A percentile compares a stretch with the other conserved stretches of the same genome.
These are phyloP conservation scores for Cicer bijugum DNA, from an alignment of 306 rosid genomes.

Conservation along the genomic window DNA sequence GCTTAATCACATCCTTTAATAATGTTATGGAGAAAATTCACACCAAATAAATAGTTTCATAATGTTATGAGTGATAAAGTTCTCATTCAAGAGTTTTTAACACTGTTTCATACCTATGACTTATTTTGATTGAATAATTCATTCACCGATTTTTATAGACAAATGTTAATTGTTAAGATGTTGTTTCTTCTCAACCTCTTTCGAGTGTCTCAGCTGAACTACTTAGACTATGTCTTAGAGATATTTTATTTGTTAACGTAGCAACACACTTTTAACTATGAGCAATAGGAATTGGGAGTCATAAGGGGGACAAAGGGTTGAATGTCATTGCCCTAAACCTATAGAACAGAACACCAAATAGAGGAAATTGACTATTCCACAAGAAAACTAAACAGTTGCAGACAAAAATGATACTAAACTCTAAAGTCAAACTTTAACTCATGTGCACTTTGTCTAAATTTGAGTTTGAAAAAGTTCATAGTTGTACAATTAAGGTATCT, in stretches of 20 bases:
- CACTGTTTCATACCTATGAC: neutral
- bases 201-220: no score
- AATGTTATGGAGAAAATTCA: neutral
- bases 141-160: neutral
- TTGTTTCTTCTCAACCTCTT: no score
- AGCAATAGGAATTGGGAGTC: no score
- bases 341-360: neutral
- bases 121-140: neutral
- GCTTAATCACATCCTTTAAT: constrained; percentile 20
- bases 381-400: neutral
- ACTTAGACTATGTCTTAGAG: no score
- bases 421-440: neutral
- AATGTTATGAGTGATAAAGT: neutral
- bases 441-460: neutral
- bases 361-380: neutral
- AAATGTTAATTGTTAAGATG: no score
- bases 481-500: neutral
- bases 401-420: no score
- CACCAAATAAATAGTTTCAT: neutral
- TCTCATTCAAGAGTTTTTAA: neutral
- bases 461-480: neutral
- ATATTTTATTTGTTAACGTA: no score
- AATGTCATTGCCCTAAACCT: no score
- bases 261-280: no score
- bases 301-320: no score